Evolutionary conservation across 2,329 filamentous ascomycete genomes (phyloP).

Genomic region (Penicillium sp.): DNA sequence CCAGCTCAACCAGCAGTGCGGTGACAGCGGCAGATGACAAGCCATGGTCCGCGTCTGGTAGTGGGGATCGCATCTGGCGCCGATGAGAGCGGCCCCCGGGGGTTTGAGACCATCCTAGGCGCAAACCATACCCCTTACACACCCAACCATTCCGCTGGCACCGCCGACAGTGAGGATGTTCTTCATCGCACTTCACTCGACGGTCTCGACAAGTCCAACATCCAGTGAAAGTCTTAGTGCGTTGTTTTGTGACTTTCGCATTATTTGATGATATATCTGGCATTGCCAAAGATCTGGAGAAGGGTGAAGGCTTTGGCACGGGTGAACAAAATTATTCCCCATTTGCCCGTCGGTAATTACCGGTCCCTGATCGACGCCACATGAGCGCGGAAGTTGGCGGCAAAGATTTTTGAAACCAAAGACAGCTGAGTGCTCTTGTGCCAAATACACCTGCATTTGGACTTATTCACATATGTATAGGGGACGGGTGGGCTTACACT

Average conservation of each 20-base stretch:
- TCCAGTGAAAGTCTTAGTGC: conserved; percentile 25
- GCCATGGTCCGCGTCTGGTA: conserved; percentile 1
- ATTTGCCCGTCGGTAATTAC: conserved; percentile 9
- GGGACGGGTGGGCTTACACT: not conserved
- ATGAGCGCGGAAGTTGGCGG: not conserved
- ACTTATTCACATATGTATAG: not conserved
- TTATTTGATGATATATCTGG: conserved; percentile 11
- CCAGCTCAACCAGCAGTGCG: conserved; percentile 17
- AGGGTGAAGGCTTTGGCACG: conserved; percentile 4
- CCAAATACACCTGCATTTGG: not conserved
- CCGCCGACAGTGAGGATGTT: conserved; percentile 18
- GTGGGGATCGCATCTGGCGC: conserved; percentile 11
- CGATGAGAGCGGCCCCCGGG: conserved; percentile 15
- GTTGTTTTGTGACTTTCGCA: conserved; percentile 13
- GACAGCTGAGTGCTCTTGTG: not conserved
- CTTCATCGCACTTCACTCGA: conserved; percentile 25
- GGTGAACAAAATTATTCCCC: conserved; percentile 2
- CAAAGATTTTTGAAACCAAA: not conserved
- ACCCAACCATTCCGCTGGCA: conserved; percentile 21
- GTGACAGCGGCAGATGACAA: conserved; percentile 19
- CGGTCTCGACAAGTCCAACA: conserved; percentile 26
- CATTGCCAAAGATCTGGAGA: conserved; percentile 13
- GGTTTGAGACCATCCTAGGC: conserved; percentile 20
- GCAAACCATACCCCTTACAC: conserved; percentile 24
- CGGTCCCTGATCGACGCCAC: conserved; percentile 3